phyloP scores from a whole-genome alignment of 73 alveolate genomes.

The Effrenium voratum region DNA sequence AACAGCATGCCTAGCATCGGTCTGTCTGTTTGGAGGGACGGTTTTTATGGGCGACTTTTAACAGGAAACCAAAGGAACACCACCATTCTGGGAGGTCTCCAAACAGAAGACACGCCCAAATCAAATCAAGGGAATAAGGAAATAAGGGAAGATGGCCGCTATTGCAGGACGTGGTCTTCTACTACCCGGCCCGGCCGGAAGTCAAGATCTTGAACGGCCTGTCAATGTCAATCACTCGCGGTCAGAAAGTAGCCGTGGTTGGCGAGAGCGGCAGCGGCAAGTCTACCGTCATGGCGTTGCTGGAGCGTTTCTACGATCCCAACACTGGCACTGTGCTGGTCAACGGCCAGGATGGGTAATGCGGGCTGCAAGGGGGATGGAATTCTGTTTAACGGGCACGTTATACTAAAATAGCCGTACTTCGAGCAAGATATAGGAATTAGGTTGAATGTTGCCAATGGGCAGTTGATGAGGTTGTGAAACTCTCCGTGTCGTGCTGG shows the following conservation, averaged over 20 bases:
- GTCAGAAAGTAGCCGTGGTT: conserved; percentile 94
- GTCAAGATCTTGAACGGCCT: conserved; percentile 71
- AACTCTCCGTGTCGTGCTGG: no score
- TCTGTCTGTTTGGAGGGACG: not conserved
- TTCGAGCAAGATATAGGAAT: no score
- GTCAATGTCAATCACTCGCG: conserved; percentile 29
- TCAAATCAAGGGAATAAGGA: not conserved
- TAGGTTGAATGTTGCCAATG: no score
- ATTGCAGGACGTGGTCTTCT: conserved; percentile 13
- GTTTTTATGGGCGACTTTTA: not conserved
- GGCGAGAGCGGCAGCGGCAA: conserved; percentile 95
- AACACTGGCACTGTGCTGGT: conserved; percentile 34
- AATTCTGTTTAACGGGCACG: no score
- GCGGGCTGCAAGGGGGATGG: not conserved
- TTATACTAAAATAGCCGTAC: no score
- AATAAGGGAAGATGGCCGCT: not conserved
- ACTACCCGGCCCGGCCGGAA: conserved; percentile 63
- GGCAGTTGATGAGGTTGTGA: no score
- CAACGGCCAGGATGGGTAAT: conserved; percentile 18
- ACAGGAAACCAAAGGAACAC: not conserved
- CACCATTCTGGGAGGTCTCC: not conserved
- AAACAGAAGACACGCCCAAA: not conserved
- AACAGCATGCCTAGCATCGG: not conserved
- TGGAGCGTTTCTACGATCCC: conserved; percentile 94
- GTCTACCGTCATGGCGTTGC: conserved; percentile 93